Percentiles rank a stretch among this genome's conserved stretches.
Conservation (phyloP, 148 eudicot genomes). For the Amaranthus hypochondriacus region DNA sequence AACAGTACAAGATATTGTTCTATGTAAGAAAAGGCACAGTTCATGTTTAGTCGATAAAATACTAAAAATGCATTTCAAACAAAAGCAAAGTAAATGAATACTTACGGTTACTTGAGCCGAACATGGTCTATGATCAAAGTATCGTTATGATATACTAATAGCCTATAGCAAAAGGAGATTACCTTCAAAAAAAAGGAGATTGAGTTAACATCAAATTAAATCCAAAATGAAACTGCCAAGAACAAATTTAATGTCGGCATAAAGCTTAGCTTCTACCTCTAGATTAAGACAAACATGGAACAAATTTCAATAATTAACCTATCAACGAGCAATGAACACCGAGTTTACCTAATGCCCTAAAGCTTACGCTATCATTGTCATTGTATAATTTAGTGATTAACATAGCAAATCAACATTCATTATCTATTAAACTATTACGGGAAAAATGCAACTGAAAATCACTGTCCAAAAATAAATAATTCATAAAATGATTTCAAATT, state of each 20-base stretch:
- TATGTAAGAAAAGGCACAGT: neutral
- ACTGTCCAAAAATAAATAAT: too few relatives aligned
- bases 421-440: too few relatives aligned
- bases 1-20: too few relatives aligned
- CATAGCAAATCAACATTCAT: too few relatives aligned
- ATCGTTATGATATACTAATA: constrained; percentile 13
- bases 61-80: neutral
- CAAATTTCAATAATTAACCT: too few relatives aligned
- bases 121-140: constrained; percentile 31
- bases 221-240: neutral
- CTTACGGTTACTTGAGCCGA: constrained; percentile 50
- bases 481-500: too few relatives aligned
- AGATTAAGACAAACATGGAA: neutral
- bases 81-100: neutral
- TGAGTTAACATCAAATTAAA: neutral
- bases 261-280: neutral
- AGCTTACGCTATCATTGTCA: too few relatives aligned
- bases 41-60: neutral
- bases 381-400: too few relatives aligned
- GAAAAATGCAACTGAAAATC: too few relatives aligned
- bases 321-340: too few relatives aligned
- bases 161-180: neutral
- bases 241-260: neutral
- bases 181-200: neutral
- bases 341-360: too few relatives aligned